Base-by-base conservation (phyloP, 805 yeast species). In the Zygotorulaspora danielsina region DNA sequence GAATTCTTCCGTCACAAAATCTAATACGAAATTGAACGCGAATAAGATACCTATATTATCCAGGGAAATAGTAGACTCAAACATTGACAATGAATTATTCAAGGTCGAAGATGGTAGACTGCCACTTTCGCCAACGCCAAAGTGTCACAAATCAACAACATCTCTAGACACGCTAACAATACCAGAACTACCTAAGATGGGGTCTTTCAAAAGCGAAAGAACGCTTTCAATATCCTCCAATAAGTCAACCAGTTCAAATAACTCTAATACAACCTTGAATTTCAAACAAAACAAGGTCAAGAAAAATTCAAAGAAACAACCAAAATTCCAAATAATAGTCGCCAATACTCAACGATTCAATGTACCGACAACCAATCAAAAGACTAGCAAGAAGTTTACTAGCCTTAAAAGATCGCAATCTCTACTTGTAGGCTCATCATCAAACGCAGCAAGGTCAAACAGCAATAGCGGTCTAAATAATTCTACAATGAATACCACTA, bases 111-210 rank as follows among this genome's bases (percentile, higher is more conserved):
- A 44, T 26, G 36, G 39, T 19, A 34, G 46, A 17, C 32, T 57
- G 10, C 55, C 59, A 7, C 41, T 54, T 19, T 58, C 65, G 13
- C 64, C 65, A 8, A 59, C 65, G 6, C 64, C 65, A 2, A 59
- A 59, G 34, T 51, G 51, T 25, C 36, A 39, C 21, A 37, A 36
- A 34, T 27, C 38, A 6, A 16, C 30, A 11, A 31, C 42, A 3
- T 28, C 38, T 12, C 31, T 37, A 15, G 46, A 46, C 13, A 28
- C 44, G 10, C 37, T 58, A 12, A 46, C 43, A 15, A 52, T 60
- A 3, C 64, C 63, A 1, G 65, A 60, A 35, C 44, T 61, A 32
- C 66, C 66, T 9, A 61, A 60, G 34, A 61, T 61, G 66, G 66
- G 66, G 3, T 60, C 65, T 2, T 61, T 61, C 42, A 54, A 44